These are phyloP conservation scores for Colletotrichum abscissum DNA, from an alignment of 2,329 filamentous ascomycete genomes.

Conservation along the genomic window DNA sequence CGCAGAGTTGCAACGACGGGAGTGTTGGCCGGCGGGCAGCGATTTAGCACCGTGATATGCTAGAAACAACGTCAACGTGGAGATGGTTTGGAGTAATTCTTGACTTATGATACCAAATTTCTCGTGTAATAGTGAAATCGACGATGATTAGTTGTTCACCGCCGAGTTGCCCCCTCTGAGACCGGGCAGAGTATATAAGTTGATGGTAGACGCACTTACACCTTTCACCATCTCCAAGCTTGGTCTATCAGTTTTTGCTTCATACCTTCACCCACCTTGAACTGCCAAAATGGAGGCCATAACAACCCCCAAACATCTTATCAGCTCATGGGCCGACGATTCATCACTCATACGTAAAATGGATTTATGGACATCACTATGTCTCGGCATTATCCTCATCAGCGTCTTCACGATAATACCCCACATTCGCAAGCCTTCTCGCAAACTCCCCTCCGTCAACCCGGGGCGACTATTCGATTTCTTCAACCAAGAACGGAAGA, in stretches of 20 bases:
- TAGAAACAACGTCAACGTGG: not conserved
- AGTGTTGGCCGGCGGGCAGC: not conserved
- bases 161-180: too few species aligned
- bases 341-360: not conserved
- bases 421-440: constrained; percentile 12
- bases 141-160: too few species aligned
- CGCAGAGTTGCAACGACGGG: not conserved
- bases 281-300: not conserved
- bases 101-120: too few species aligned
- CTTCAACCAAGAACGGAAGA: not conserved
- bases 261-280: not conserved
- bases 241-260: not conserved
- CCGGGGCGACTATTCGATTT: not conserved
- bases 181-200: too few species aligned
- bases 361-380: constrained; percentile 10
- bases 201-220: too few species aligned
- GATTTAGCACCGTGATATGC: not conserved
- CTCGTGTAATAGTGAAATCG: too few species aligned
- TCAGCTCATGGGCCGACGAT: not conserved
- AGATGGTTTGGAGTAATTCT: not conserved
- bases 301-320: not conserved
- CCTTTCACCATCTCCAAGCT: not conserved
- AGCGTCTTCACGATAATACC: not conserved
- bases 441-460: constrained; percentile 25
- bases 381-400: constrained; percentile 9